Evolutionary conservation across 2,329 filamentous ascomycete genomes (phyloP), one percentile per base, ranked within the genome.

Genomic region (Pseudogymnoascus pannorum): DNA sequence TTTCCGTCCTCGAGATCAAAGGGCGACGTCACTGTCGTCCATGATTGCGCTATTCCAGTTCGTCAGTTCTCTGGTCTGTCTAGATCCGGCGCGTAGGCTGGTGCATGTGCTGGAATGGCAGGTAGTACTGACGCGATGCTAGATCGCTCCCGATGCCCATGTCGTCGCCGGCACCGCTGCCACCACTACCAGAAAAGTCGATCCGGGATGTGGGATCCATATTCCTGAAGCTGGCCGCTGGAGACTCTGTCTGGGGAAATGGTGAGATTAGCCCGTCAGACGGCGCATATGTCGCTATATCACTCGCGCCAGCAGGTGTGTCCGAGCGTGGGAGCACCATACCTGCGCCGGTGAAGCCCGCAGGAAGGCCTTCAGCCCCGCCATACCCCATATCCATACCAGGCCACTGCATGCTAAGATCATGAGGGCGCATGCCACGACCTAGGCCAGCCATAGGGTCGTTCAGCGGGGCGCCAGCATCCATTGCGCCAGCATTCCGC

Each of bases 31-130:
- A 51, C 42, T 11, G 42, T 51, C 42, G 42, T 26, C 42, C 42
- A 51, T 51, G 42, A 51, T 29, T 51, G 42, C 22, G 42, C 42
- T 51, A 22, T 51, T 51, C 42, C 22, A 51, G 22, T 51, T 51
- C 42, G 42, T 51, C 22, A 51, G 42, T 51, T 44, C 14, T 51
- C 42, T 26, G 42, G 22, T 51, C 42, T 51, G 22, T 26, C 42
- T 51, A 51, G 22, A 22, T 51, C 42, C 42, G 42, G 42, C 42
- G 42, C 22, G 12, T 2, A 24, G 40, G 40, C 11, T 44, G 42
- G 42, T 48, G 42, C 42, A 26, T 26, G 22, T 48, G 20, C 16
- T 14, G 42, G 22, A 48, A 26, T 40, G 9, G 38, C 42, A 48
- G 42, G 42, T n/a, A 48, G 42, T 48, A 48, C 42, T 48, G 42